Evolutionary conservation across 2,329 filamentous ascomycete genomes (phyloP), one percentile per base, ranked within the genome.

Genomic region (Fusarium sp.): DNA sequence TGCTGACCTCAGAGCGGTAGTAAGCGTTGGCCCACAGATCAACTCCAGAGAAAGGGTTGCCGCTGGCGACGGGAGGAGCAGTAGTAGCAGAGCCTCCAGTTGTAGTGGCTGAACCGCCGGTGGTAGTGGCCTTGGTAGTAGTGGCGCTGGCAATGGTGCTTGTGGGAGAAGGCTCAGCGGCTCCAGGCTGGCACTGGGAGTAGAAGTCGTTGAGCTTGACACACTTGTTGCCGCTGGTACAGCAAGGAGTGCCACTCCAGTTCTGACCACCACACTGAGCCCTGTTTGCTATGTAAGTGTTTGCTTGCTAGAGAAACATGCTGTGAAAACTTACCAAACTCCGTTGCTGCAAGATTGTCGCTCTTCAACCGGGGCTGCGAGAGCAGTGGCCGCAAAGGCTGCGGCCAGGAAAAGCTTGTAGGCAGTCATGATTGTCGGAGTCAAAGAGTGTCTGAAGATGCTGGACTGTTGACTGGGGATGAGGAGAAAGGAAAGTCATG

Each of bases 1-100:
- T 84, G 58, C 82, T 81, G 60, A 88, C 82, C 76, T 88, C 85
- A 20, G 84, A 85, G n/a, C 83, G 80, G 73, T 88, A 88, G 80
- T 84, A 87, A 58, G 76, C 78, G 78, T 88, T 88, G 74, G 85
- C 83, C 82, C 84, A 87, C 72, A 84, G 79, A 53, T 81, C 77
- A 53, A 86, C 84, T 18, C 83, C 84, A 13, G 75, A 65, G 76
- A 86, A 88, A 16, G 85, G 85, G 79, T 88, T 88, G n/a, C 88
- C 88, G 16, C 75, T 77, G 38, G 74, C 77, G 29, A 66, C 75
- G 2, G 80, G 71, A 25, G 75, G 67, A 20, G 72, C 67, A 12
- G 72, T 74, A 8, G 75, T 75, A 27, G 64, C 58, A 32, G 67
- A 48, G 18, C 43, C 40, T 11, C 29, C 51, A 13, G 60, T 67